phyloP scores from a whole-genome alignment of 345 rosid genomes.

The Syzygium grande region DNA sequence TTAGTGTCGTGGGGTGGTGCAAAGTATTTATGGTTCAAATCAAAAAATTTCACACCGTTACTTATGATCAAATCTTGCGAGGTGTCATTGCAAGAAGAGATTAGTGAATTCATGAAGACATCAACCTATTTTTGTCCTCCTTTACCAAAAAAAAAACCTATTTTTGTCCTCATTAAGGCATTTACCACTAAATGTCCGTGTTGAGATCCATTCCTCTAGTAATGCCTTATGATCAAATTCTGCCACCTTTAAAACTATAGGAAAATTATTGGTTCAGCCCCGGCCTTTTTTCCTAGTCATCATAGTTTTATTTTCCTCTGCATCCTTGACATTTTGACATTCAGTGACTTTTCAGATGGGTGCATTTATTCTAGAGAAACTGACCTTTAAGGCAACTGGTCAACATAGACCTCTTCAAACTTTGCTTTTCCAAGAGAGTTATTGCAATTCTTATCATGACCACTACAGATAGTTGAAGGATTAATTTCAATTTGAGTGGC shows the following conservation, averaged over 20 bases:
- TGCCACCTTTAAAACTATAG: conserved; percentile 86
- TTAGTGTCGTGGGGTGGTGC: too few relatives aligned
- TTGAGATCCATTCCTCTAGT: conserved; percentile 85
- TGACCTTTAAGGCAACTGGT: conserved; percentile 22
- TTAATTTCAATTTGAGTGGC: conserved; percentile 20
- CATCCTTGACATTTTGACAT: conserved; percentile 27
- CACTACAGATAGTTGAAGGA: conserved; percentile 13
- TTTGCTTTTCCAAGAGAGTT: neutral
- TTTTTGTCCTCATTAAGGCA: conserved; percentile 37
- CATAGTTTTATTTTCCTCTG: conserved; percentile 13
- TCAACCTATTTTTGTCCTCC: too few relatives aligned
- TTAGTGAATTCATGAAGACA: too few relatives aligned
- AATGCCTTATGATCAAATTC: conserved; percentile 96
- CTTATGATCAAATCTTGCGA: too few relatives aligned
- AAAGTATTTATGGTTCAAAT: too few relatives aligned
- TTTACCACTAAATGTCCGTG: conserved; percentile 51
- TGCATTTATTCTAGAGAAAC: conserved; percentile 25
- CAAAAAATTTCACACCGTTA: too few relatives aligned
- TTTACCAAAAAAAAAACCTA: too few relatives aligned
- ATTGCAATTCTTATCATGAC: conserved; percentile 15
- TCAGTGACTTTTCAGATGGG: conserved; percentile 25
- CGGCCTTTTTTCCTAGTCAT: conserved; percentile 45
- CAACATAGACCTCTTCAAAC: conserved; percentile 15
- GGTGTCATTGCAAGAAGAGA: too few relatives aligned
- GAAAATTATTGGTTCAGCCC: conserved; percentile 75